These are phyloP conservation scores for Plasmodium vinckei DNA, from an alignment of 169 alveolate species.

Conservation along the genomic window DNA sequence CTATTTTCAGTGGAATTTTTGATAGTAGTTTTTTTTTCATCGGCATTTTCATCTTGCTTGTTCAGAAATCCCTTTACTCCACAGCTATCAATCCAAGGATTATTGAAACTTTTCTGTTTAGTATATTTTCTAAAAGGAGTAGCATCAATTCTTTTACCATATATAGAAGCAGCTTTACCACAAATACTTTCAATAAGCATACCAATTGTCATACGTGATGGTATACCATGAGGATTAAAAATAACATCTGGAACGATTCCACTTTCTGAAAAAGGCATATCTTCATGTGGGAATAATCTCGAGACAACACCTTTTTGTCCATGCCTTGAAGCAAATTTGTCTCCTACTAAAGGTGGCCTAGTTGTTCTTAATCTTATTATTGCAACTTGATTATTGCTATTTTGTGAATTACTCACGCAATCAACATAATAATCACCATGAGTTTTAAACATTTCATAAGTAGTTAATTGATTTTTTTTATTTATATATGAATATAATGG, in stretches of 20 bases:
- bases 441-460: constrained; percentile 41
- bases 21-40: constrained; percentile 30
- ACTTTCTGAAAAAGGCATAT: constrained; percentile 99
- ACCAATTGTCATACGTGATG: constrained; percentile 99
- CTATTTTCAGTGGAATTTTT: constrained; percentile 5
- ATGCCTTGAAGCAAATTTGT: constrained; percentile 99
- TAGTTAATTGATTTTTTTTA: constrained; percentile 51
- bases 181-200: constrained; percentile 99
- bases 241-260: constrained; percentile 99
- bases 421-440: constrained; percentile 62
- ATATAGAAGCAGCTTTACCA: constrained; percentile 97
- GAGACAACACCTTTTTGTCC: constrained; percentile 99
- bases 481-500: constrained; percentile 80
- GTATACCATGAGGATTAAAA: constrained; percentile 99
- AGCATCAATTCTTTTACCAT: constrained; percentile 95
- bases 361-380: constrained; percentile 79
- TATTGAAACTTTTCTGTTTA: constrained; percentile 79
- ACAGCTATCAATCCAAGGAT: constrained; percentile 87
- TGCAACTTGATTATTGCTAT: constrained; percentile 63
- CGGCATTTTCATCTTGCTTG: constrained; percentile 1
- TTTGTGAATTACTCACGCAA: constrained; percentile 21
- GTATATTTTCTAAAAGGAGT: constrained; percentile 91
- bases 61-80: constrained; percentile 83
- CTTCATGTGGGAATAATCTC: constrained; percentile 97
- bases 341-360: constrained; percentile 98